Evolutionary conservation across 768 basidiomycete genomes (phyloP), one percentile per base, ranked within the genome.

Genomic region (Lyophyllum shimeji): DNA sequence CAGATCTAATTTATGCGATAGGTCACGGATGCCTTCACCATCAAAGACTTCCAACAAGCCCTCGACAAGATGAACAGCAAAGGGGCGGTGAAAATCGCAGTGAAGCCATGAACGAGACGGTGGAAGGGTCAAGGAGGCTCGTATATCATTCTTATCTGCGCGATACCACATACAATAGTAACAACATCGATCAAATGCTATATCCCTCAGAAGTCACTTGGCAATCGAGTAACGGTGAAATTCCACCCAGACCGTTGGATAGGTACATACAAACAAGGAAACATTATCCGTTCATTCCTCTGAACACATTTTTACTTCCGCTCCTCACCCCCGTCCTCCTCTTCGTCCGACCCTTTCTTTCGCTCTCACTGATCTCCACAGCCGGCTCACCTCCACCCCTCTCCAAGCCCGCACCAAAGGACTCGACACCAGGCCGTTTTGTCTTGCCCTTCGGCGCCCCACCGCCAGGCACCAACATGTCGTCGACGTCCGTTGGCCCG

Each of bases 391-490:
- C 77, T 1, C 82, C 80, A 1, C 92, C 93, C 63, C 80, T 87
- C 77, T 97, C 93, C 85, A 98, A 75, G 21, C 95, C 94, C 43
- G 86, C 89, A 24, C 94, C 95, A 65, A 96, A 95, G 44, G 71
- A 72, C 71, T 95, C 92, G 42, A 86, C 82, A 24, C 85, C 87
- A 68, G 83, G 87, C 64, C 80, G 74, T 60, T 70, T 67, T 64
- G 71, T 64, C 61, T 69, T 73, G 48, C 67, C 72, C 66, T 71
- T 65, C 52, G 64, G 42, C 48, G 61, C 62, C 49, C 65, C 68
- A 52, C 63, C 65, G n/a, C 61, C 58, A 50, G 59, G 56, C 7
- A 64, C 57, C 20, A 65, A 52, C 48, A 62, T 57, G 44, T 71
- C 73, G 7, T 66, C 71, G 29, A 72, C 72, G 57, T 76, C 77